A percentile compares a stretch with the other conserved stretches of the same genome.
phyloP scores from a whole-genome alignment of 139 green algal species.

The Chlamydomonas incerta region DNA sequence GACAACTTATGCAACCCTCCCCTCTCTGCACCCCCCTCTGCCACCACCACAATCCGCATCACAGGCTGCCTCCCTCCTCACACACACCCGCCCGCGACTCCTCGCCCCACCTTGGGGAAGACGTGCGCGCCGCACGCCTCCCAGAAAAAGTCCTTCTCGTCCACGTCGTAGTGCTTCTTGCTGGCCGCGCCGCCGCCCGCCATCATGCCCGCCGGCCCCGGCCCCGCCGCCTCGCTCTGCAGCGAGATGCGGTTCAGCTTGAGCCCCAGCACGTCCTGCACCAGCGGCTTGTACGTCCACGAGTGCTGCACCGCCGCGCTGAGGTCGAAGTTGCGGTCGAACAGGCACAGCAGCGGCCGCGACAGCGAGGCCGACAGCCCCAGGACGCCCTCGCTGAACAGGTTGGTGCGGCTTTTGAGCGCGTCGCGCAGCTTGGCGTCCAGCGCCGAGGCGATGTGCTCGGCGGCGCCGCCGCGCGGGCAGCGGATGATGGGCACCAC shows the following conservation, averaged over 20 bases:
- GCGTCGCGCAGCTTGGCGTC: conserved; percentile 85
- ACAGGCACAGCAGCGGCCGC: conserved; percentile 94
- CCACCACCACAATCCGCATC: too few species aligned
- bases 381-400: conserved; percentile 77
- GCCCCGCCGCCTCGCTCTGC: conserved; percentile 37
- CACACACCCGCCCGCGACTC: too few species aligned
- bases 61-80: too few species aligned
- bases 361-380: conserved; percentile 74
- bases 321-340: conserved; percentile 99
- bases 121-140: conserved; percentile 70
- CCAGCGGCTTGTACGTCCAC: conserved; percentile 98
- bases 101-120: conserved; percentile 75
- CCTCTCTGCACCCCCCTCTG: too few species aligned
- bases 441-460: conserved; percentile 90
- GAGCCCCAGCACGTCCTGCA: conserved; percentile 94
- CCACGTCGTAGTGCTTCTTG: conserved; percentile 90
- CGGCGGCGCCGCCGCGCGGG: conserved; percentile 89
- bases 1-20: too few species aligned
- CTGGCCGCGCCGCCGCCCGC: not conserved
- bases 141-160: conserved; percentile 91
- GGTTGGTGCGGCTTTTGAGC: conserved; percentile 78
- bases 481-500: conserved; percentile 96
- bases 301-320: conserved; percentile 87
- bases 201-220: conserved; percentile 34
- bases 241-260: conserved; percentile 89